Percentiles rank a stretch among this genome's conserved stretches.
Conservation (phyloP, 2,329 filamentous ascomycete species). For the Furcasterigmium furcatum region DNA sequence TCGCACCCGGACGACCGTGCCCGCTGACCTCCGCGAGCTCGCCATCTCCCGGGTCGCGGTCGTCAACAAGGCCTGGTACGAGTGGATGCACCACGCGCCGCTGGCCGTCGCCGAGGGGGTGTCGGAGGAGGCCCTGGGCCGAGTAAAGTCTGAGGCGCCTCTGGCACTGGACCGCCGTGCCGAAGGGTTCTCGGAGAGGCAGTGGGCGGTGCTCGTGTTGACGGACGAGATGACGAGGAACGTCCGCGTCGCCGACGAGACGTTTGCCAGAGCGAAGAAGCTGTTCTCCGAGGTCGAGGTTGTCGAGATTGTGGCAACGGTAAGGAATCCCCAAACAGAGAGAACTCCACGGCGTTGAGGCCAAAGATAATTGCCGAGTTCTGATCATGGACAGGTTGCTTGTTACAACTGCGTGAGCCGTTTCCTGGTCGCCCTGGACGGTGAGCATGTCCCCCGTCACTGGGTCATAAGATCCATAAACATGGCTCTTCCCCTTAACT, state of each 20-base stretch:
- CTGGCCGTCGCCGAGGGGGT: conserved; percentile 59
- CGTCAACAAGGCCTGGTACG: conserved; percentile 79
- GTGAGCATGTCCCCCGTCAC: too few relatives aligned
- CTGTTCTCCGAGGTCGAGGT: conserved; percentile 68
- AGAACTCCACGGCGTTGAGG: too few relatives aligned
- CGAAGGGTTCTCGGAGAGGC: conserved; percentile 41
- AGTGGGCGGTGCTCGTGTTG: conserved; percentile 69
- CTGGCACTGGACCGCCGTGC: conserved; percentile 16
- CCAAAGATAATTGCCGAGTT: too few relatives aligned
- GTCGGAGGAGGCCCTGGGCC: conserved; percentile 44
- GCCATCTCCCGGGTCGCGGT: conserved; percentile 79
- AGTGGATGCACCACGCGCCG: conserved; percentile 80
- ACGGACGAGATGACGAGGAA: conserved; percentile 81
- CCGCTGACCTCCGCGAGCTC: conserved; percentile 64
- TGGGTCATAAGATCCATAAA: too few relatives aligned
- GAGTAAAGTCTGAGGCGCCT: conserved; percentile 29
- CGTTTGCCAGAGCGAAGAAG: conserved; percentile 61
- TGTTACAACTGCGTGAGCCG: conserved; percentile 84
- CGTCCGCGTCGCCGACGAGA: conserved; percentile 64
- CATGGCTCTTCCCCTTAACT: too few relatives aligned
- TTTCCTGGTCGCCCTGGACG: conserved; percentile 79
- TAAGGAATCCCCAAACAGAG: too few relatives aligned
- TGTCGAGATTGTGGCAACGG: conserved; percentile 77
- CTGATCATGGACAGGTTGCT: conserved; percentile 42
- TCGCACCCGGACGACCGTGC: conserved; percentile 48